Conservation (phyloP, 371 early-diverging fungal species). For the Ordospora pajunii region DNA sequence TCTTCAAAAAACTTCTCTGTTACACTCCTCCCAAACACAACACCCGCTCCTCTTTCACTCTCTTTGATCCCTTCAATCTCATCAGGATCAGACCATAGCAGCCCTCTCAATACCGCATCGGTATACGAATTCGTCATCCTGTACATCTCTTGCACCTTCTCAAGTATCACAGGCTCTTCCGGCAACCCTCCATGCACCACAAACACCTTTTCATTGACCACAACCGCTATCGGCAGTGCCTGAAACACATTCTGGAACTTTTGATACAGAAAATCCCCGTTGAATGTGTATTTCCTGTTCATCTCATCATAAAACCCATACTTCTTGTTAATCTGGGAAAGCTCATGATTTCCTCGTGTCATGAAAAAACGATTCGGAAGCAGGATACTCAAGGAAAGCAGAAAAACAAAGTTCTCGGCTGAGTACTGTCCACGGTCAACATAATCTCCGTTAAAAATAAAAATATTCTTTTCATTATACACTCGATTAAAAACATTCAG, state of each 20-base stretch:
- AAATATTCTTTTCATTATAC: conserved; percentile 36
- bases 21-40: conserved; percentile 56
- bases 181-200: conserved; percentile 93
- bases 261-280: conserved; percentile 32
- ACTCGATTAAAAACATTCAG: conserved; percentile 38
- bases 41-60: conserved; percentile 56
- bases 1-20: conserved; percentile 52
- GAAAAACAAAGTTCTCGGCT: conserved; percentile 79
- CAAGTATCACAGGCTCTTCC: conserved; percentile 52
- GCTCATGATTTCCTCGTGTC: conserved; percentile 95
- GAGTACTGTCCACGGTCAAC: conserved; percentile 91
- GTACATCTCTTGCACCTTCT: conserved; percentile 47
- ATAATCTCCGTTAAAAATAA: conserved; percentile 79
- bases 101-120: conserved; percentile 42
- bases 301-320: conserved; percentile 96
- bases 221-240: conserved; percentile 78
- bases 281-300: conserved; percentile 70
- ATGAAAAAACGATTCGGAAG: conserved; percentile 72
- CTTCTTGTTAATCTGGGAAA: conserved; percentile 84
- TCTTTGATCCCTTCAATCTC: conserved; percentile 26
- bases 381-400: conserved; percentile 66
- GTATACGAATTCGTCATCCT: conserved; percentile 43
- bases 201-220: conserved; percentile 78
- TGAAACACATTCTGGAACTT: conserved; percentile 84
- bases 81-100: conserved; percentile 61